A percentile compares a stretch with the other conserved stretches of the same genome.
phyloP scores from a whole-genome alignment of 2,329 filamentous ascomycete genomes.

The Botrytis squamosa region DNA sequence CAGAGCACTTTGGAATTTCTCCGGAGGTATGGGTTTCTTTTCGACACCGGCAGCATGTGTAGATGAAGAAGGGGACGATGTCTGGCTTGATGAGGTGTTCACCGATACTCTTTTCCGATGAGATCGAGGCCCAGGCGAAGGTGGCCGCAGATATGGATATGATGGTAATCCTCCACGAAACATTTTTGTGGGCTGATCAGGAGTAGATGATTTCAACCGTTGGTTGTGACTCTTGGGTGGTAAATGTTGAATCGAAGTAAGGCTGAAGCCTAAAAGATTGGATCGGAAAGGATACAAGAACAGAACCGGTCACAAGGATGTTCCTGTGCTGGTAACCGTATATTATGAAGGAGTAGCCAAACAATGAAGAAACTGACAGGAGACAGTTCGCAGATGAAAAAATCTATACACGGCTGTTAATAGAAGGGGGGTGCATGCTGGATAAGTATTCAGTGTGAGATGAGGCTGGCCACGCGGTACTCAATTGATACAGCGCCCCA shows the following conservation, averaged over 20 bases:
- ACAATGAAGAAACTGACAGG: not conserved
- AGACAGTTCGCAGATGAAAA: not conserved
- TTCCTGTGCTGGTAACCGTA: not conserved
- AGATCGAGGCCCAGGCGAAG: not conserved
- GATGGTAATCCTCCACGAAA: not conserved
- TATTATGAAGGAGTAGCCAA: not conserved
- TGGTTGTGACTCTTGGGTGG: not conserved
- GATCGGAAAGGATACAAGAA: not conserved
- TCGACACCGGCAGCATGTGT: not conserved
- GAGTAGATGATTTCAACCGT: not conserved
- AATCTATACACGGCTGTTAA: not conserved
- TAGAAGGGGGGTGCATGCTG: not conserved
- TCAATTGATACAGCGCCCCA: not conserved
- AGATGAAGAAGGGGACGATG: constrained; percentile 15
- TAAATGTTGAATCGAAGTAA: not conserved
- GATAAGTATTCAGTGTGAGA: not conserved
- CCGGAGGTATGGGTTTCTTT: constrained; percentile 28
- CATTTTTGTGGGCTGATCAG: not conserved
- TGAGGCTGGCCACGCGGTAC: not conserved
- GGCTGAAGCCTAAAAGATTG: constrained; percentile 4
- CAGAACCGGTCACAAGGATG: not conserved
- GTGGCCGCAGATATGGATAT: not conserved
- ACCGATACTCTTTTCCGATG: not conserved
- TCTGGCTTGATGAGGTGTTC: constrained; percentile 22
- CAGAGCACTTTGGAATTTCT: constrained; percentile 31